A percentile compares a stretch with the other conserved stretches of the same genome.
phyloP scores from a whole-genome alignment of 2,329 filamentous ascomycete species.

The Fusarium tanahbumbuense region DNA sequence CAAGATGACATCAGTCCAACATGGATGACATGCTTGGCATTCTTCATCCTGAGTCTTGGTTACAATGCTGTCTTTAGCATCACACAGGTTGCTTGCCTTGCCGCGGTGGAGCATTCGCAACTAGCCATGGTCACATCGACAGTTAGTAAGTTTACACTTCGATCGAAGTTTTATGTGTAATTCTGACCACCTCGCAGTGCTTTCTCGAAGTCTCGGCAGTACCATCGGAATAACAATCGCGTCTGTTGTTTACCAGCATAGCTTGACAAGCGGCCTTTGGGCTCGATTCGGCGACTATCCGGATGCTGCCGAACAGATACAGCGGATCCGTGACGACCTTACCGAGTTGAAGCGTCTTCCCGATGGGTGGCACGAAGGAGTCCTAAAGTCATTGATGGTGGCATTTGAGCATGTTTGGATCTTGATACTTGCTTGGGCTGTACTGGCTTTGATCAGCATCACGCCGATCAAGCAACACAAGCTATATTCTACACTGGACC shows the following conservation, averaged over 20 bases:
- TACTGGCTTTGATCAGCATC: slow-evolving; percentile 10
- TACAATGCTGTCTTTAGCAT: slow-evolving; percentile 74
- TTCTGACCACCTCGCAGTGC: not conserved
- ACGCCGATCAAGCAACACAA: slow-evolving; percentile 13
- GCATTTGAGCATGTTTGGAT: slow-evolving; percentile 23
- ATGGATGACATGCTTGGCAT: slow-evolving; percentile 7
- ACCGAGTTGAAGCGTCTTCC: not conserved
- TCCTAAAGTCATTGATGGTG: slow-evolving; percentile 6
- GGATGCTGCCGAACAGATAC: slow-evolving; percentile 2
- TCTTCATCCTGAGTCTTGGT: slow-evolving; percentile 70
- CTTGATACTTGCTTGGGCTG: not conserved
- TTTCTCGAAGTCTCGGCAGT: slow-evolving; percentile 1
- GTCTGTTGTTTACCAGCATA: slow-evolving; percentile 15
- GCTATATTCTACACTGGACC: not conserved
- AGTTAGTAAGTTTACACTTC: not conserved
- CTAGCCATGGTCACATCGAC: slow-evolving; percentile 18
- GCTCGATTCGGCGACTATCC: not conserved
- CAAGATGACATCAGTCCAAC: not conserved
- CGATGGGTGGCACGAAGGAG: not conserved
- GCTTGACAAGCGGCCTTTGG: not conserved
- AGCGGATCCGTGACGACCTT: not conserved
- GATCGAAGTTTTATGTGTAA: not conserved
- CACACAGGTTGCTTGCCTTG: slow-evolving; percentile 12
- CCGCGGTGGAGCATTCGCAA: slow-evolving; percentile 3
- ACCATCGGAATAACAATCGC: slow-evolving; percentile 19